Percentiles rank a stretch among this genome's conserved stretches.
These are phyloP conservation scores for Leccinellum rugosiceps DNA, from an alignment of 768 basidiomycete species.

Conservation along the genomic window DNA sequence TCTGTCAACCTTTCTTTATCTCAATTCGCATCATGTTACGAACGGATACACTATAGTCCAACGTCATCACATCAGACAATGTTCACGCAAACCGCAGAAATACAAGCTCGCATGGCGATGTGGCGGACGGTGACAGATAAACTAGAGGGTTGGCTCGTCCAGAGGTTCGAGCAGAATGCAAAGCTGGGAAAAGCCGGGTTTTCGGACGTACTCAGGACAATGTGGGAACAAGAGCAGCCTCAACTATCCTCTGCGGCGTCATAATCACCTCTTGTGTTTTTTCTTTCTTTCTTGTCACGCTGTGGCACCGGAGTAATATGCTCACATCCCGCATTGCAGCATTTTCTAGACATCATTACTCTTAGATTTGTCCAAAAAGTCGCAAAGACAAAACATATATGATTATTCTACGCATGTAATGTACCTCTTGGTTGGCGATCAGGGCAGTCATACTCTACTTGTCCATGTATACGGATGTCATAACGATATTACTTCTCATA, in stretches of 20 bases:
- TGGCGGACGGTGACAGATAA: slow-evolving; percentile 82
- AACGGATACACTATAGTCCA: slow-evolving; percentile 85
- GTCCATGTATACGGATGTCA: neutral
- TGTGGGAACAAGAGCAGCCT: slow-evolving; percentile 72
- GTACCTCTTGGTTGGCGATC: slow-evolving; percentile 11
- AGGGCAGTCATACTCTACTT: neutral
- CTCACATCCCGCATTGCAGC: slow-evolving; percentile 5
- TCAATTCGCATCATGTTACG: slow-evolving; percentile 92
- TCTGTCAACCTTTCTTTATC: slow-evolving; percentile 92
- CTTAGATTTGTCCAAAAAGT: slow-evolving; percentile 27
- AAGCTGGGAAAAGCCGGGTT: slow-evolving; percentile 86
- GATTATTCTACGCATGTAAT: slow-evolving; percentile 26
- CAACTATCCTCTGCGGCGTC: slow-evolving; percentile 33
- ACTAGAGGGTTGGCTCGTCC: slow-evolving; percentile 81
- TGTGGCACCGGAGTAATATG: slow-evolving; percentile 5
- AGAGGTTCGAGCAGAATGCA: slow-evolving; percentile 91
- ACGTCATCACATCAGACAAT: slow-evolving; percentile 57
- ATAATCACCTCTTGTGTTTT: slow-evolving; percentile 14
- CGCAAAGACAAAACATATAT: slow-evolving; percentile 26
- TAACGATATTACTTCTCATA: slow-evolving; percentile 23
- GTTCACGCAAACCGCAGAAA: slow-evolving; percentile 89
- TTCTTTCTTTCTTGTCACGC: slow-evolving; percentile 6
- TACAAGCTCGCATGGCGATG: slow-evolving; percentile 76
- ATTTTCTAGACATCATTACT: slow-evolving; percentile 20
- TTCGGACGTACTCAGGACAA: slow-evolving; percentile 76